phyloP scores from a whole-genome alignment of 768 basidiomycete genomes.

The Phanerodontia chrysosporium region DNA sequence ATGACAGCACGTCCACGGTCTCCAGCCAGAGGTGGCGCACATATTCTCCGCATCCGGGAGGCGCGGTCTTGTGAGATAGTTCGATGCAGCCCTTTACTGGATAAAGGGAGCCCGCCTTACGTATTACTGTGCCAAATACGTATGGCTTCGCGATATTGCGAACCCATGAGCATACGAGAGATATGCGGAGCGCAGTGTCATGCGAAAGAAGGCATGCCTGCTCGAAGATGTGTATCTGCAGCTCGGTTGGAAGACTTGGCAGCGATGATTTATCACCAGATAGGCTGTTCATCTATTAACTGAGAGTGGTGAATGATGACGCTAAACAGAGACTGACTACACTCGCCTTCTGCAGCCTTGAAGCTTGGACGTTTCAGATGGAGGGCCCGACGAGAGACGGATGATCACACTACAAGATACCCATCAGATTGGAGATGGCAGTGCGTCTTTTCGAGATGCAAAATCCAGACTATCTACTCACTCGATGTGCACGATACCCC shows the following conservation, averaged over 20 bases:
- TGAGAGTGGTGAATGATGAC: too few species aligned
- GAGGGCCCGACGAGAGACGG: too few species aligned
- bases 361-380: too few species aligned
- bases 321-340: too few species aligned
- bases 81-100: not conserved
- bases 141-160: conserved; percentile 15
- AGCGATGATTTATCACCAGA: not conserved
- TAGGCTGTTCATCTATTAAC: not conserved
- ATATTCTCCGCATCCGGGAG: conserved; percentile 10
- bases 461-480: too few species aligned
- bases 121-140: conserved; percentile 19
- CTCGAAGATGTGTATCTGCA: conserved; percentile 21
- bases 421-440: too few species aligned
- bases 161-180: conserved; percentile 20
- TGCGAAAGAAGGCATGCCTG: conserved; percentile 11
- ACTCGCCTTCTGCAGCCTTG: too few species aligned
- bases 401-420: too few species aligned
- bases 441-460: too few species aligned
- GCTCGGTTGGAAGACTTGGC: conserved; percentile 17
- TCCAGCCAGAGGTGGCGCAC: conserved; percentile 24
- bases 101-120: conserved; percentile 7
- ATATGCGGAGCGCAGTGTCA: conserved; percentile 13
- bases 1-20: conserved; percentile 13
- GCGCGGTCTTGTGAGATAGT: not conserved
- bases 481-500: too few species aligned